Percentiles rank a stretch among this genome's conserved stretches.
Evolutionary conservation across 805 yeast genomes (phyloP).

Genomic region (Kluyveromyces dobzhanskii): DNA sequence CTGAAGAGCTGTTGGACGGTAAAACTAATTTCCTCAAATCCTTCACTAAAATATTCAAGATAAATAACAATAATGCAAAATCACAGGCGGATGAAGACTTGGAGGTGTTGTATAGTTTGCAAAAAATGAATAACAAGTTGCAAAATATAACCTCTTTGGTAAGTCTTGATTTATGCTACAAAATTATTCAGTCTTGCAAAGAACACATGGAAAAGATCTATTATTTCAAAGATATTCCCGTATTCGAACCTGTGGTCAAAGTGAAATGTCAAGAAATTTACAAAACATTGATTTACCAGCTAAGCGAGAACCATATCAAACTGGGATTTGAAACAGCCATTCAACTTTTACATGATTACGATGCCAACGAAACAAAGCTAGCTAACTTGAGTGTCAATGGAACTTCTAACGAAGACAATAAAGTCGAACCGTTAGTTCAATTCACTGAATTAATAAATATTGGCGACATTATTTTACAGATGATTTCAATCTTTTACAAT

Average conservation of each 20-base stretch:
- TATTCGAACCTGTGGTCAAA: slow-evolving; percentile 24
- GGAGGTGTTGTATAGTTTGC: slow-evolving; percentile 73
- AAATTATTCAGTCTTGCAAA: slow-evolving; percentile 61
- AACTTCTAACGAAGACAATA: slow-evolving; percentile 18
- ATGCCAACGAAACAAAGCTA: slow-evolving; percentile 40
- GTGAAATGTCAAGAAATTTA: slow-evolving; percentile 51
- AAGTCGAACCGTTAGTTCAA: slow-evolving; percentile 76
- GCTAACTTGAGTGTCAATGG: slow-evolving; percentile 29
- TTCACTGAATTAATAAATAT: slow-evolving; percentile 88
- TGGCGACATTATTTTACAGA: slow-evolving; percentile 87
- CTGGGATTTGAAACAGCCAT: slow-evolving; percentile 82
- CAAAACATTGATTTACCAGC: slow-evolving; percentile 49
- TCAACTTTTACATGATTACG: slow-evolving; percentile 56
- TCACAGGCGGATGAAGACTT: slow-evolving; percentile 25
- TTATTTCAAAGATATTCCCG: slow-evolving; percentile 32
- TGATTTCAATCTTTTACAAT: slow-evolving; percentile 83
- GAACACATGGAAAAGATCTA: slow-evolving; percentile 51
- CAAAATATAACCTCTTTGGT: slow-evolving; percentile 69
- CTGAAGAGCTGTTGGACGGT: slow-evolving; percentile 23
- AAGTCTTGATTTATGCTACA: slow-evolving; percentile 71
- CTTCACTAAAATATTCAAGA: slow-evolving; percentile 54
- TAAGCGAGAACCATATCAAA: slow-evolving; percentile 69
- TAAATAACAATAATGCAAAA: slow-evolving; percentile 23
- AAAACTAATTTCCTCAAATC: slow-evolving; percentile 54
- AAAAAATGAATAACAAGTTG: slow-evolving; percentile 65